phyloP scores from a whole-genome alignment of 2,329 filamentous ascomycete genomes.

The Colletotrichum euphorbiae region DNA sequence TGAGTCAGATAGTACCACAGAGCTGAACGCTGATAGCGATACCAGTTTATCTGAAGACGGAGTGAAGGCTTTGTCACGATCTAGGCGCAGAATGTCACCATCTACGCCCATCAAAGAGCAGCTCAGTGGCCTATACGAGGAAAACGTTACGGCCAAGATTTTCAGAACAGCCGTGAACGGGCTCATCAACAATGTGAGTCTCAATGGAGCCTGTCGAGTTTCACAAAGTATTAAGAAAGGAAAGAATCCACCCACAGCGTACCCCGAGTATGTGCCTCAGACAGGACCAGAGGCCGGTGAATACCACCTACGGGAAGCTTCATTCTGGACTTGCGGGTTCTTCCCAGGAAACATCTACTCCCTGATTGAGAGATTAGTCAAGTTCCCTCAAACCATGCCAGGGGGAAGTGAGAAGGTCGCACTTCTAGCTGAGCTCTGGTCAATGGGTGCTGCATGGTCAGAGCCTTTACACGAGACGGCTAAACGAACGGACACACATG shows the following conservation, averaged over 20 bases:
- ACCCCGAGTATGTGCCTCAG: slow-evolving; percentile 42
- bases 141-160: slow-evolving; percentile 42
- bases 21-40: slow-evolving; percentile 31
- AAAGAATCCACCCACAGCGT: slow-evolving; percentile 39
- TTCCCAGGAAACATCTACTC: slow-evolving; percentile 53
- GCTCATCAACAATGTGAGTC: slow-evolving; percentile 38
- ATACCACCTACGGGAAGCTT: slow-evolving; percentile 38
- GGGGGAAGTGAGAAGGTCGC: slow-evolving; percentile 20
- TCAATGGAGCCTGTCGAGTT: neutral
- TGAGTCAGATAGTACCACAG: slow-evolving; percentile 26
- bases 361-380: slow-evolving; percentile 48
- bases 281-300: slow-evolving; percentile 38
- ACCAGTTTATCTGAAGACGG: slow-evolving; percentile 27
- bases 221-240: neutral
- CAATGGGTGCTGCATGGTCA: slow-evolving; percentile 48
- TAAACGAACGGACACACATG: slow-evolving; percentile 62
- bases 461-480: slow-evolving; percentile 51
- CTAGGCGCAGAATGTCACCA: neutral
- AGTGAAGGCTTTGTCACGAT: no score
- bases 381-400: slow-evolving; percentile 45
- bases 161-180: slow-evolving; percentile 36
- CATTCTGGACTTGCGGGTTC: slow-evolving; percentile 54
- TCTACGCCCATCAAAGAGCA: slow-evolving; percentile 20
- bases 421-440: slow-evolving; percentile 43
- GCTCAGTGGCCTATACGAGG: slow-evolving; percentile 36